phyloP scores from a whole-genome alignment of 345 rosid genomes.

The Eucalyptus tenuipes region DNA sequence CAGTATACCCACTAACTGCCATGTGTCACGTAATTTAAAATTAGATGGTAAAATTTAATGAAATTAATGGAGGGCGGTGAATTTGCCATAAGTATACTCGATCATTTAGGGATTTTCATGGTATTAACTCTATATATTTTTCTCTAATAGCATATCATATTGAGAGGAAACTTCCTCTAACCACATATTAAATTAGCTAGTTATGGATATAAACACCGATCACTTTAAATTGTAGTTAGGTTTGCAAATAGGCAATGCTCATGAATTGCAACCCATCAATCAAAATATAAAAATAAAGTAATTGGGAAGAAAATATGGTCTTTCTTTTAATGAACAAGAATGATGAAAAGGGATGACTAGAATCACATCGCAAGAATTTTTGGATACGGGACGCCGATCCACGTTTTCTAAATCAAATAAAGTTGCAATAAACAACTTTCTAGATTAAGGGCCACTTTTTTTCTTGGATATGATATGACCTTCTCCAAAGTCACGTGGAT shows the following conservation, averaged over 20 bases:
- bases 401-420: not conserved
- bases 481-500: not conserved
- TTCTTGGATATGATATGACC: not conserved
- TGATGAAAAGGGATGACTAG: not conserved
- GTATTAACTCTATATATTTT: not conserved
- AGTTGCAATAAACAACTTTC: not conserved
- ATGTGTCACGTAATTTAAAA: rapidly evolving
- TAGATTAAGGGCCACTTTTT: not conserved
- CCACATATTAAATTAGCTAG: not conserved
- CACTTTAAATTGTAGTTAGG: not conserved
- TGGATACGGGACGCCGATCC: rapidly evolving
- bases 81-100: no score
- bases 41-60: no score
- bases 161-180: not conserved
- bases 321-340: not conserved
- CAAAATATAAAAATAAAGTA: not conserved
- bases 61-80: no score
- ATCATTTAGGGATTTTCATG: no score
- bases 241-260: not conserved
- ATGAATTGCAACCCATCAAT: not conserved
- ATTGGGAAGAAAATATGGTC: not conserved
- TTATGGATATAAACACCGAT: not conserved
- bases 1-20: rapidly evolving
- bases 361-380: not conserved
- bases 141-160: no score